A percentile compares a stretch with the other conserved stretches of the same genome.
Conservation (phyloP, 169 alveolate genomes). For the Fabrea salina region DNA sequence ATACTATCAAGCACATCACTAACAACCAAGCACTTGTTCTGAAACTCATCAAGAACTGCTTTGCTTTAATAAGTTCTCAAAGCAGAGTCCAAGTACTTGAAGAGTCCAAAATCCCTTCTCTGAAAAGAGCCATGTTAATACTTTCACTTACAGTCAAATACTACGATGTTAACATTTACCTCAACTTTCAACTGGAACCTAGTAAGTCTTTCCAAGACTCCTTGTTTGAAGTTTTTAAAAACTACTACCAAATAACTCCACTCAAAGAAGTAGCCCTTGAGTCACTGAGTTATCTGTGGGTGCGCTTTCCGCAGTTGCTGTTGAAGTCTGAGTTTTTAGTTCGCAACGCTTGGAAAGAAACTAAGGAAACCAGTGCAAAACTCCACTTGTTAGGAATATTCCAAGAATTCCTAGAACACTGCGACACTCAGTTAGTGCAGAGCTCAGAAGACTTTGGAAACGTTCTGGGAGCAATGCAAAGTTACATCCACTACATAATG, state of each 20-base stretch:
- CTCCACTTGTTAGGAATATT: neutral
- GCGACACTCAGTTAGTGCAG: neutral
- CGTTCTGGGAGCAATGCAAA: neutral
- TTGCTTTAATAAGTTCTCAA: neutral
- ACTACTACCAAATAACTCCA: neutral
- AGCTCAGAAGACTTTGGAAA: neutral
- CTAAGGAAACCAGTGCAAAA: neutral
- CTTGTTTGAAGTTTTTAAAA: slow-evolving; percentile 7
- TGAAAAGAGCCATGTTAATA: neutral
- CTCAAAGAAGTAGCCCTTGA: slow-evolving; percentile 6
- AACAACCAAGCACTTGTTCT: neutral
- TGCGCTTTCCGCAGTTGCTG: neutral
- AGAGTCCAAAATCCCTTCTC: neutral
- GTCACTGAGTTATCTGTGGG: slow-evolving; percentile 15
- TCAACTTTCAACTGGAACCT: neutral
- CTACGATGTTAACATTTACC: neutral
- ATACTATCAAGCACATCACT: neutral
- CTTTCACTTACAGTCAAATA: neutral
- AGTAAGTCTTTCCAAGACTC: neutral
- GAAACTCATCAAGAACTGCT: neutral
- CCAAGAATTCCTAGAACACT: neutral
- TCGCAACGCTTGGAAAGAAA: neutral
- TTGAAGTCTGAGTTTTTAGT: neutral
- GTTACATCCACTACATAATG: neutral
- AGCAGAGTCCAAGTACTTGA: neutral